Evolutionary conservation across 2,329 filamentous ascomycete species (phyloP).

Genomic region (Ophiostoma perfectum): DNA sequence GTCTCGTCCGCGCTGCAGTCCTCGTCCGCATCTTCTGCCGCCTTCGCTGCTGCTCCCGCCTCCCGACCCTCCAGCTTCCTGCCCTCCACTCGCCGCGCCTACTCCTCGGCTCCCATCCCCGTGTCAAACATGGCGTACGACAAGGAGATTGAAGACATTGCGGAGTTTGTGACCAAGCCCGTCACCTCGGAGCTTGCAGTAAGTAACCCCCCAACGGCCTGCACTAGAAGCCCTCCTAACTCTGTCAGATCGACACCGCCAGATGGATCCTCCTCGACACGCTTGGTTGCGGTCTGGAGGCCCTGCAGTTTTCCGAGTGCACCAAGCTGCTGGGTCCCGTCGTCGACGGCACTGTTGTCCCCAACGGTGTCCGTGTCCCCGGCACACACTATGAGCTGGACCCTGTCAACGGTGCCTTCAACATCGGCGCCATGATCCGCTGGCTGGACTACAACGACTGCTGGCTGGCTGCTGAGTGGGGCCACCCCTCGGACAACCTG

Average conservation of each 20-base stretch:
- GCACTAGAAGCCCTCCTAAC: neutral
- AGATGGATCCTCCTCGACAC: conserved; percentile 96
- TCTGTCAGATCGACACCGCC: conserved; percentile 69
- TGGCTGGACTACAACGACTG: conserved; percentile 99
- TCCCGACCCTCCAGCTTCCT: neutral
- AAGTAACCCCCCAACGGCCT: conserved; percentile 38
- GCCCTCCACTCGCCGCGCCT: conserved; percentile 40
- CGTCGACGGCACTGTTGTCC: conserved; percentile 83
- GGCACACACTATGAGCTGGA: conserved; percentile 93
- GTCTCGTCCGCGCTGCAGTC: conserved; percentile 31
- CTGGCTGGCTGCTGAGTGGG: conserved; percentile 92
- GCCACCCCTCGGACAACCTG: conserved; percentile 95
- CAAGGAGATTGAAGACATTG: conserved; percentile 91
- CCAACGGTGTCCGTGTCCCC: conserved; percentile 84
- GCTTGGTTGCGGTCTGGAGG: conserved; percentile 92
- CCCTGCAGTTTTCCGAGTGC: conserved; percentile 92
- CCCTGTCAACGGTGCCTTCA: conserved; percentile 93
- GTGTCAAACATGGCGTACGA: conserved; percentile 64
- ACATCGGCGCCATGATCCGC: conserved; percentile 97
- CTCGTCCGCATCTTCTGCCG: conserved; percentile 31
- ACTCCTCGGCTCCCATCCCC: conserved; percentile 48
- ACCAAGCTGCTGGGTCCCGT: conserved; percentile 88
- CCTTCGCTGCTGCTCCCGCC: conserved; percentile 31
- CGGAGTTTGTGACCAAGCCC: conserved; percentile 84
- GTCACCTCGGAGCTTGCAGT: conserved; percentile 91